A percentile compares a stretch with the other conserved stretches of the same genome.
These are phyloP conservation scores for Aspergillus fumigatiaffinis DNA, from an alignment of 2,329 filamentous ascomycete genomes.

Conservation along the genomic window DNA sequence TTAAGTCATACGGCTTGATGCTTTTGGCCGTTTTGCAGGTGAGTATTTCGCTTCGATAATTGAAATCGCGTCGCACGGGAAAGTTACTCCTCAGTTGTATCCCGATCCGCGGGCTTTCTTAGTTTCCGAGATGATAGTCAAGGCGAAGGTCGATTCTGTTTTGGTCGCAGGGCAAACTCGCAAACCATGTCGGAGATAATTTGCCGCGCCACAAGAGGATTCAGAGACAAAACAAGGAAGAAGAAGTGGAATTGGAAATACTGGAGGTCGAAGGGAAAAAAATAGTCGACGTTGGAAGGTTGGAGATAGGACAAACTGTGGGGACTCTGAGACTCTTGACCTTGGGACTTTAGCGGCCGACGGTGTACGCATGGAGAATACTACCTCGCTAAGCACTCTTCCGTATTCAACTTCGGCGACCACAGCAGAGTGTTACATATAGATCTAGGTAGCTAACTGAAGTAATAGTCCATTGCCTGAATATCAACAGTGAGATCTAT, in stretches of 20 bases:
- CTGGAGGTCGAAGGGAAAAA: not conserved
- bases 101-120: conserved; percentile 12
- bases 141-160: conserved; percentile 13
- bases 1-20: conserved; percentile 16
- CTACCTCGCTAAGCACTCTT: not conserved
- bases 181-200: conserved; percentile 18
- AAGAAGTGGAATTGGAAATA: not conserved
- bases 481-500: not conserved
- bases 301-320: not conserved
- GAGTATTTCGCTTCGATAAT: conserved; percentile 4
- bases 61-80: not conserved
- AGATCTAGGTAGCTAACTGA: not conserved
- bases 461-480: not conserved
- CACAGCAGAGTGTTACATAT: not conserved
- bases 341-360: not conserved
- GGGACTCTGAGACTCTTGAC: not conserved
- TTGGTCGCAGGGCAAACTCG: conserved; percentile 13
- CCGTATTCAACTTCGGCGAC: not conserved
- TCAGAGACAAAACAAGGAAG: not conserved
- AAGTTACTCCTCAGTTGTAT: conserved; percentile 13
- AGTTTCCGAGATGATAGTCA: conserved; percentile 14
- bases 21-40: not conserved
- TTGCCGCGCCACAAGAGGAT: conserved; percentile 1
- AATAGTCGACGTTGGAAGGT: not conserved
- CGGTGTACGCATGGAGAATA: not conserved